phyloP scores from a whole-genome alignment of 2,329 filamentous ascomycete species.

The Verticillium tricorpus region DNA sequence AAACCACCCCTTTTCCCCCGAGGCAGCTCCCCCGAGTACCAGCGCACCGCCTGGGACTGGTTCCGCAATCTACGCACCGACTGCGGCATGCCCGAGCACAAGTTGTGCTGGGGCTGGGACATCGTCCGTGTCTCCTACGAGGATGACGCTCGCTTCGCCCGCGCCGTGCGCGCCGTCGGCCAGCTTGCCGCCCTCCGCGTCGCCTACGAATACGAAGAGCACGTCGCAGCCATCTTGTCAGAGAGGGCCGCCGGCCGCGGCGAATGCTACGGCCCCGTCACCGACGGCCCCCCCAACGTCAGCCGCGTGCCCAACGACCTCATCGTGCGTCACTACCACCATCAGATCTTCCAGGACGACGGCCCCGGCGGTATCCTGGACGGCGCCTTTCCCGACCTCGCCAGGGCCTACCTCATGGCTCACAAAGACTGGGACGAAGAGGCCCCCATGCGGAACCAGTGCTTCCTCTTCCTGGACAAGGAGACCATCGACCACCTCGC shows the following conservation, averaged over 20 bases:
- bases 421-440: neutral
- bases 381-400: neutral
- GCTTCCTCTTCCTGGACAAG: neutral
- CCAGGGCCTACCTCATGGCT: neutral
- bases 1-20: no score
- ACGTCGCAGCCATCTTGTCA: no score
- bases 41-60: no score
- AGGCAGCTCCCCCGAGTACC: no score
- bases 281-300: no score
- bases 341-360: neutral
- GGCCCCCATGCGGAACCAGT: neutral
- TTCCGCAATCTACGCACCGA: no score
- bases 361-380: neutral
- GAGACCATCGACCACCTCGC: neutral
- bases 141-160: conserved; percentile 4
- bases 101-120: conserved; percentile 5
- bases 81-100: neutral
- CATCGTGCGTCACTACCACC: neutral
- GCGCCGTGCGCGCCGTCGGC: conserved; percentile 3
- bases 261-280: no score
- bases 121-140: conserved; percentile 7
- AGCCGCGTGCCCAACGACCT: neutral
- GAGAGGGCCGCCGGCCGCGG: no score
- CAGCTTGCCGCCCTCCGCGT: neutral
- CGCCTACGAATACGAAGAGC: no score